These are phyloP conservation scores for Trichoderma asperelloides DNA, from an alignment of 495 filamentous ascomycete genomes.

Conservation along the genomic window DNA sequence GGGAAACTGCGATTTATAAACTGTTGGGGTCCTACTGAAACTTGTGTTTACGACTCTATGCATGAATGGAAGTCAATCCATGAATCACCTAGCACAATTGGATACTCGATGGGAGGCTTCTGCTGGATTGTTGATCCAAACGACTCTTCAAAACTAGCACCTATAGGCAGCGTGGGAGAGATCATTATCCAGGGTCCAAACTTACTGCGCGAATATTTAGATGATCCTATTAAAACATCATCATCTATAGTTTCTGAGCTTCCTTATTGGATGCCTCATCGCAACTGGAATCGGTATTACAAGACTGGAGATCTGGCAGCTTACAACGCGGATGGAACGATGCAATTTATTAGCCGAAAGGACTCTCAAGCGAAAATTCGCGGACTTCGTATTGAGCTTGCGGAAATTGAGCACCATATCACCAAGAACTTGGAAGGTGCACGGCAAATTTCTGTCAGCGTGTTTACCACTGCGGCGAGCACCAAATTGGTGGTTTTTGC, in stretches of 20 bases:
- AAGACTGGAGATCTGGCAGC: conserved; percentile 12
- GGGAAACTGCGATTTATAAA: conserved; percentile 29
- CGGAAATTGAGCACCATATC: conserved; percentile 28
- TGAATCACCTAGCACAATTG: conserved; percentile 20
- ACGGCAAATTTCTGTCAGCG: conserved; percentile 36
- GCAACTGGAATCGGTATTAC: conserved; percentile 7
- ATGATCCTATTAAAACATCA: conserved; percentile 19
- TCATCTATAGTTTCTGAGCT: background rate
- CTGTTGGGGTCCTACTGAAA: conserved; percentile 44
- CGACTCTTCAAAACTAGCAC: conserved; percentile 42
- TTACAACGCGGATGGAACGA: conserved; percentile 10
- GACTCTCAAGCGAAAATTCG: conserved; percentile 6
- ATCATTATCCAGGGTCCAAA: conserved; percentile 46
- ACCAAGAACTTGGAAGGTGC: background rate
- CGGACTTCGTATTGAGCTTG: conserved; percentile 33
- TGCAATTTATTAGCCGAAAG: conserved; percentile 37
- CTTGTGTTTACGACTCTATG: conserved; percentile 21
- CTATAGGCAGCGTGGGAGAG: conserved; percentile 45
- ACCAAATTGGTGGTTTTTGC: background rate
- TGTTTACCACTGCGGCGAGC: too few species aligned
- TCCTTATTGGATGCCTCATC: background rate
- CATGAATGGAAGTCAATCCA: conserved; percentile 17
- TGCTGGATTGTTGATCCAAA: conserved; percentile 46
- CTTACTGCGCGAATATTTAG: conserved; percentile 39
- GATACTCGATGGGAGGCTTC: conserved; percentile 25